Conservation (phyloP, 1,284 basidiomycete species). For the Pisolithus thermaeus region DNA sequence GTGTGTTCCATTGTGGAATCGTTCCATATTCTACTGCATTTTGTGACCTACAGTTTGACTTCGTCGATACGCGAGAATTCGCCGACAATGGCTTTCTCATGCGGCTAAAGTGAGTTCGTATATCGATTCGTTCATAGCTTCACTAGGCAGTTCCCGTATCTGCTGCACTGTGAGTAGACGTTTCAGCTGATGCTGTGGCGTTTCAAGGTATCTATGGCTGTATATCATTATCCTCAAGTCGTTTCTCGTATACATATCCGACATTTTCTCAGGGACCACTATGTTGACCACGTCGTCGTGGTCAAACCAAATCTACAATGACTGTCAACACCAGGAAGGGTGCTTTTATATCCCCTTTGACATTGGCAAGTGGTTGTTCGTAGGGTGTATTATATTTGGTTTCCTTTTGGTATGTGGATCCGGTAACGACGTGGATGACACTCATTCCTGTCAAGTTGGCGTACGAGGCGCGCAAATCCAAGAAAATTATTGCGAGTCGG, state of each 20-base stretch:
- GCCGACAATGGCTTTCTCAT: conserved; percentile 82
- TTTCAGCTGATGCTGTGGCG: conserved; percentile 5
- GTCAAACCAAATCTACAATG: conserved; percentile 85
- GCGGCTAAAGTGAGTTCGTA: conserved; percentile 68
- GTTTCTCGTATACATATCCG: conserved; percentile 92
- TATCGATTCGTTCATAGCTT: conserved; percentile 1
- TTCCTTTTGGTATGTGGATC: conserved; percentile 76
- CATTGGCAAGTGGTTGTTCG: conserved; percentile 94
- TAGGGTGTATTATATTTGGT: conserved; percentile 96
- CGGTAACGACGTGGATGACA: background rate
- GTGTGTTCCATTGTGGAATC: conserved; percentile 36
- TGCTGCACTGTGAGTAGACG: background rate
- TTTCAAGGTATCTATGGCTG: conserved; percentile 77
- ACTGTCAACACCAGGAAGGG: conserved; percentile 56
- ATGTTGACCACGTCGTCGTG: conserved; percentile 91
- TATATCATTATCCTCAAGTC: conserved; percentile 92
- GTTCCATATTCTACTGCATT: conserved; percentile 1
- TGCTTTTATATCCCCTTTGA: conserved; percentile 87
- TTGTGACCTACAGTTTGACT: conserved; percentile 76
- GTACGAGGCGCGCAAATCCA: conserved; percentile 89
- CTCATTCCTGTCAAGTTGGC: conserved; percentile 48
- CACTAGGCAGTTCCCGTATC: background rate
- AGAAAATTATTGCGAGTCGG: conserved; percentile 88
- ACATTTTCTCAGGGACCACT: conserved; percentile 96
- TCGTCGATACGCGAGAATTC: conserved; percentile 91